A percentile compares a stretch with the other conserved stretches of the same genome.
These are phyloP conservation scores for Flaveria bidentis DNA, from an alignment of 129 eudicot species.

Conservation along the genomic window DNA sequence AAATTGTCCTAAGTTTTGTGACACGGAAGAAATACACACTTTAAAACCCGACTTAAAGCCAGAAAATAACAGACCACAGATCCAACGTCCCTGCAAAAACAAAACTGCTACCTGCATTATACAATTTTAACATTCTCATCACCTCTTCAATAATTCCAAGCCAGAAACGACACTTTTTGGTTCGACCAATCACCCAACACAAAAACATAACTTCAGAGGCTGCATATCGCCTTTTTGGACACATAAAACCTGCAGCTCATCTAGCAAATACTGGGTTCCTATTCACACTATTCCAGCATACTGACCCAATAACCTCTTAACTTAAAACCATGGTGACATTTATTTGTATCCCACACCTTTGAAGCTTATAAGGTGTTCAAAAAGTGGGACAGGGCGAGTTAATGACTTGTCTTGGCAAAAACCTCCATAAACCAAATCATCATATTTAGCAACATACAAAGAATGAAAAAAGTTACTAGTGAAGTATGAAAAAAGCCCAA, in stretches of 20 bases:
- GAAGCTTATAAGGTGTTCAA: background rate
- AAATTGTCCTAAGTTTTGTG: background rate
- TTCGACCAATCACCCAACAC: background rate
- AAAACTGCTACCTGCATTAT: background rate
- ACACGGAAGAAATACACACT: background rate
- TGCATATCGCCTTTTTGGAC: background rate
- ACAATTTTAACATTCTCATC: background rate
- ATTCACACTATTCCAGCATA: background rate
- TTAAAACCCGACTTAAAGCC: background rate
- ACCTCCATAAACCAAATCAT: slow-evolving; percentile 13
- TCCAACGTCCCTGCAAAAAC: slow-evolving; percentile 10
- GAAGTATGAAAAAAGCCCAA: slow-evolving; percentile 12
- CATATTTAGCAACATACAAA: background rate
- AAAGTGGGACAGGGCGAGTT: background rate
- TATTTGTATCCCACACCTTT: background rate
- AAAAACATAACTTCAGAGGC: slow-evolving; percentile 6
- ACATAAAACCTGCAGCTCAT: slow-evolving; percentile 8
- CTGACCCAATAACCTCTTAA: background rate
- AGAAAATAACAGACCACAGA: background rate
- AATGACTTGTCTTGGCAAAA: background rate
- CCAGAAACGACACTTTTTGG: slow-evolving; percentile 5
- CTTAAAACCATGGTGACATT: background rate
- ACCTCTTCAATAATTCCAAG: background rate
- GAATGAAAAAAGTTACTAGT: background rate
- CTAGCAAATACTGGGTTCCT: background rate